Evolutionary conservation across 257 asterid genomes (phyloP).

Genomic region (Solanum commersonii): DNA sequence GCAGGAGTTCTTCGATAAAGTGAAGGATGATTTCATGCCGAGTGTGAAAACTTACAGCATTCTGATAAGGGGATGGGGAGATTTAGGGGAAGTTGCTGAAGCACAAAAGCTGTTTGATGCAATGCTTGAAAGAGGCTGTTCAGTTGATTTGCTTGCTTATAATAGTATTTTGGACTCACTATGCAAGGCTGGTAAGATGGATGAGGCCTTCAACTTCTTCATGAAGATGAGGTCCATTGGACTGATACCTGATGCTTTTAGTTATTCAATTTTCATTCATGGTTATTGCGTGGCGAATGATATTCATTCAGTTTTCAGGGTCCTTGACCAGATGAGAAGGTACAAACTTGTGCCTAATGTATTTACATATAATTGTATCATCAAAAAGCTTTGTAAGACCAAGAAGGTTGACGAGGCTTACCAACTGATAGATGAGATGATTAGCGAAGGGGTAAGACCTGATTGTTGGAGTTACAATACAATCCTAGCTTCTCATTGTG

Average conservation of each 20-base stretch:
- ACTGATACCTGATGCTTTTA: slow-evolving; percentile 68
- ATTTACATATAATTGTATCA: slow-evolving; percentile 57
- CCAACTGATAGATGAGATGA: slow-evolving; percentile 65
- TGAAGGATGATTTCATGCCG: slow-evolving; percentile 32
- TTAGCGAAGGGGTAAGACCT: slow-evolving; percentile 34
- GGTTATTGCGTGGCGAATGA: slow-evolving; percentile 50
- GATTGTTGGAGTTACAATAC: slow-evolving; percentile 79
- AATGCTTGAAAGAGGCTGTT: slow-evolving; percentile 57
- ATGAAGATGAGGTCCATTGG: slow-evolving; percentile 42
- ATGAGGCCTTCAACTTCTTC: slow-evolving; percentile 56
- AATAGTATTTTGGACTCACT: slow-evolving; percentile 57
- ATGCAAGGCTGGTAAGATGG: slow-evolving; percentile 67
- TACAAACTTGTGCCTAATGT: slow-evolving; percentile 57
- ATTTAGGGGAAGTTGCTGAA: slow-evolving; percentile 28
- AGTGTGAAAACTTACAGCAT: slow-evolving; percentile 66
- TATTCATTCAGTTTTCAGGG: slow-evolving; percentile 51
- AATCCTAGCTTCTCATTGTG: slow-evolving; percentile 57
- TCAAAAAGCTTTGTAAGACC: slow-evolving; percentile 65
- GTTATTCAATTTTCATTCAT: slow-evolving; percentile 63
- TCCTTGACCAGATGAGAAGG: slow-evolving; percentile 66
- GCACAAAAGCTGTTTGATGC: slow-evolving; percentile 67
- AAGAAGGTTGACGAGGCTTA: slow-evolving; percentile 63
- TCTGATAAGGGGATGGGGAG: slow-evolving; percentile 85
- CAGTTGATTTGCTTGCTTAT: slow-evolving; percentile 66
- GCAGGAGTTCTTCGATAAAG: slow-evolving; percentile 56